Base-by-base conservation (phyloP, 441 rosid genomes). In the Syzygium malaccense region DNA sequence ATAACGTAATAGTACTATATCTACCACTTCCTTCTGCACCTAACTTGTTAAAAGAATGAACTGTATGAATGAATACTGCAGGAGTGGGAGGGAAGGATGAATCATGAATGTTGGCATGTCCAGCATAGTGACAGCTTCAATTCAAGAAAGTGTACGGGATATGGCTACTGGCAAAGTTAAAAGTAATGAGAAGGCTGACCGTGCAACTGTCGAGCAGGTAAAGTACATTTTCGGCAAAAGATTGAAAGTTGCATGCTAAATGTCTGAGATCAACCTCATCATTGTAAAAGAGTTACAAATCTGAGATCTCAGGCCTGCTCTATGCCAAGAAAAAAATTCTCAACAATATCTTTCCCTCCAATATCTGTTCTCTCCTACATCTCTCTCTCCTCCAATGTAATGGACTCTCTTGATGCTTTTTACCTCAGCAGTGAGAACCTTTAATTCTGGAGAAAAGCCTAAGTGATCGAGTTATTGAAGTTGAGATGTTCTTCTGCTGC, bases 161-260 rank as follows among this genome's bases (percentile, higher is more conserved):
- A 55, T 55, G 26, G 10, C 57, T 18, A 7, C 19, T 1, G 57
- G 57, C 20, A 0, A 55, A 55, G 7, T 19, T 19, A 55, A 19
- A 7, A 55, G 25, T 55, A 55, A 55, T 55, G 57, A 19, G 57
- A 55, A 55, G 4, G 57, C 9, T 19, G 57, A 55, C 10, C 8
- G 25, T 49, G 99, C 99, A 30, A 96, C 99, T 14, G 98, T 94
- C 89, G 99, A 97, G 93, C 97, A 95, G 98, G 96, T 95, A 86
- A 86, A 78, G 54, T 5, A 83, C 87, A 30, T 60, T 28, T 66
- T 62, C 10, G 2, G 5, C 26, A 51, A 79, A 17, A 79, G 53
- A 79, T 30, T 79, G 62, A 57, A 12, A 11, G 10, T 14, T 32
- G 19, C 19, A 9, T 88, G 26, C 53, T 30, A 5, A 37, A 20